These are phyloP conservation scores for Aureoboletus auriporus DNA, from an alignment of 768 basidiomycete genomes.

Conservation along the genomic window DNA sequence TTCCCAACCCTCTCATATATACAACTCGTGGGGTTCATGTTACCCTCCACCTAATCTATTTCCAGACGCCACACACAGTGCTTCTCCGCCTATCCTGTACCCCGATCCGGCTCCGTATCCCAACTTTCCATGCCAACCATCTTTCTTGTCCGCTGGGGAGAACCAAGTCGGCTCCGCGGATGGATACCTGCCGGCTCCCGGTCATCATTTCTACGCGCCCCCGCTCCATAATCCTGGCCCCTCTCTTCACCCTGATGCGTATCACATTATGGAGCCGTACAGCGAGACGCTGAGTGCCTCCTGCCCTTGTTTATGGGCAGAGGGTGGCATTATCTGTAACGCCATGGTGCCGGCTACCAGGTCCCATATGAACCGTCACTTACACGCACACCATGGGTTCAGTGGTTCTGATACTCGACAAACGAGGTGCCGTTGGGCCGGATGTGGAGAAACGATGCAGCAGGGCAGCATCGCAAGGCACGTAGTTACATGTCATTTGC, in stretches of 20 bases:
- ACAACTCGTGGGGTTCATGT: conserved; percentile 5
- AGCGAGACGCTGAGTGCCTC: conserved; percentile 1
- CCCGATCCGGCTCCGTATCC: not conserved
- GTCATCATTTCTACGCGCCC: not conserved
- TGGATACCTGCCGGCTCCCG: not conserved
- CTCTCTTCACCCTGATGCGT: not conserved
- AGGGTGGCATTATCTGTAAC: conserved; percentile 10
- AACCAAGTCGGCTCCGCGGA: not conserved
- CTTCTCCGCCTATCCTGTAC: not conserved
- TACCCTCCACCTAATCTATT: not conserved
- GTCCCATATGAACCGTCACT: conserved; percentile 23
- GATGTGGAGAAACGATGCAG: conserved; percentile 21
- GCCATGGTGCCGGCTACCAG: conserved; percentile 20
- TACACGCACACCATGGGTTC: conserved; percentile 22
- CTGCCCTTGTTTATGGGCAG: conserved; percentile 19
- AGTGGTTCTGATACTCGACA: conserved; percentile 18
- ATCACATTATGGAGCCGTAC: conserved; percentile 1
- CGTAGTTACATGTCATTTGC: conserved; percentile 24
- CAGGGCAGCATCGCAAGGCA: conserved; percentile 28
- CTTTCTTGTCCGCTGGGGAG: not conserved
- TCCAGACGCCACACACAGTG: not conserved
- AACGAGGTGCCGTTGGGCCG: conserved; percentile 18
- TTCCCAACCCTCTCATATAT: not conserved
- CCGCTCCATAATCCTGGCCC: not conserved
- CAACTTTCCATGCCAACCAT: not conserved